These are phyloP conservation scores for Aureobasidium sp. DNA, from an alignment of 2,329 filamentous ascomycete species.

Conservation along the genomic window DNA sequence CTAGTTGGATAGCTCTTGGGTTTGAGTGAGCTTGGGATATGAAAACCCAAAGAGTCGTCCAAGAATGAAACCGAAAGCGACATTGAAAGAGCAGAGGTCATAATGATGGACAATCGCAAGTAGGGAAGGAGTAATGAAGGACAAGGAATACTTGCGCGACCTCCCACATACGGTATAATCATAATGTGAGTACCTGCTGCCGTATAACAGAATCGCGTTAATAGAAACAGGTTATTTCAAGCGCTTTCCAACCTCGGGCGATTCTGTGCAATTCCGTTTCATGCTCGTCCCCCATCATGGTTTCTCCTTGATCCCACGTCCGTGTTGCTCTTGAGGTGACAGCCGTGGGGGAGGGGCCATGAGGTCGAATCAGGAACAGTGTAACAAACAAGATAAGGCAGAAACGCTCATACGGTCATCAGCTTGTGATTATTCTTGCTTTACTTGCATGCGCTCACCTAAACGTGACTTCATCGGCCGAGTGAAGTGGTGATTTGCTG, in stretches of 20 bases:
- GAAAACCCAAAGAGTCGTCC: too few species aligned
- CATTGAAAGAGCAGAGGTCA: neutral
- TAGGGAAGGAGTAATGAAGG: neutral
- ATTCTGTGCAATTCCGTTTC: neutral
- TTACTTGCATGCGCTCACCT: neutral
- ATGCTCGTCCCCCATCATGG: neutral
- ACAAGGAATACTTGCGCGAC: neutral
- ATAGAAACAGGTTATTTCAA: neutral
- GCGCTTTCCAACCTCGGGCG: neutral
- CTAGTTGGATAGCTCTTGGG: constrained; percentile 25
- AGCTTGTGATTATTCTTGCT: constrained; percentile 7
- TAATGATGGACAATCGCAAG: neutral
- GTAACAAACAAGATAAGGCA: constrained; percentile 2
- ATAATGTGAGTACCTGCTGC: neutral
- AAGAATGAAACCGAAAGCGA: too few species aligned
- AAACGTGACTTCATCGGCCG: neutral
- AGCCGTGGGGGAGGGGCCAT: constrained; percentile 8
- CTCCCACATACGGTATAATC: neutral
- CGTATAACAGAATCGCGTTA: neutral
- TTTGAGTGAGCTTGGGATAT: constrained; percentile 18
- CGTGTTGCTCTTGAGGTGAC: constrained; percentile 1
- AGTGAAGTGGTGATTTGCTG: neutral
- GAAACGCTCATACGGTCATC: neutral
- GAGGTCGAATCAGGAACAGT: constrained; percentile 5
- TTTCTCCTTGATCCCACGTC: neutral